Evolutionary conservation across 129 eudicot species (phyloP), one percentile per base, ranked within the genome.

Genomic region (Artemisia tridentata): DNA sequence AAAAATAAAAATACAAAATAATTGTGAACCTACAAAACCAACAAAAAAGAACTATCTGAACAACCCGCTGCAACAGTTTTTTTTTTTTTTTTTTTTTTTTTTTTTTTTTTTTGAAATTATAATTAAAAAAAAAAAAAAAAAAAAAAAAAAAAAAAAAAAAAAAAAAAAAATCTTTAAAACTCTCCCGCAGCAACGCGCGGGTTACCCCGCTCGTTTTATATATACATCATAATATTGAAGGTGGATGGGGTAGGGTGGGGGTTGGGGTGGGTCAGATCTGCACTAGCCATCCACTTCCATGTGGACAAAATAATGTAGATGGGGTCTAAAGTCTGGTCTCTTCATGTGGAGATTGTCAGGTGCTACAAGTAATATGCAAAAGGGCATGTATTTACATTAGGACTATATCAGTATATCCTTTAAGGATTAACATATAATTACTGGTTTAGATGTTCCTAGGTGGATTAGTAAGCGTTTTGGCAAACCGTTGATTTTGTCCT

Each of bases 311-410:
- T 85, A 79, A 86, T 87, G 90, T 66, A 69, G 79, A 67, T 75
- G 58, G 86, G 90, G 90, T 81, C 78, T 77, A 54, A 29, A 78
- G 65, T 49, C 80, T 81, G 85, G 79, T 76, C 67, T 84, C 79
- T 83, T 75, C 96, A 86, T 89, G 96, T 89, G 93, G 88, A 77
- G 81, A 81, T 83, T 84, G 88, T 89, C 95, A 88, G 92, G 31
- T 75, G 81, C 64, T 78, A 34, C 77, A 78, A 84, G 84, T 63
- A 70, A 71, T 54, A 57, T 53, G 21, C 43, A 75, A 65, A 82
- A 72, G 73, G 69, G 78, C 67, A 79, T 79, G 77, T 72, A 59
- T 85, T 79, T 50, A 67, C 66, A 65, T 67, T 63, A 66, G 13
- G 38, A 8, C 2, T 13, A 31, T 48, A 59, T 10, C 55, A 27